Base-by-base conservation (phyloP, 257 asterid genomes). In the Perilla frutescens region DNA sequence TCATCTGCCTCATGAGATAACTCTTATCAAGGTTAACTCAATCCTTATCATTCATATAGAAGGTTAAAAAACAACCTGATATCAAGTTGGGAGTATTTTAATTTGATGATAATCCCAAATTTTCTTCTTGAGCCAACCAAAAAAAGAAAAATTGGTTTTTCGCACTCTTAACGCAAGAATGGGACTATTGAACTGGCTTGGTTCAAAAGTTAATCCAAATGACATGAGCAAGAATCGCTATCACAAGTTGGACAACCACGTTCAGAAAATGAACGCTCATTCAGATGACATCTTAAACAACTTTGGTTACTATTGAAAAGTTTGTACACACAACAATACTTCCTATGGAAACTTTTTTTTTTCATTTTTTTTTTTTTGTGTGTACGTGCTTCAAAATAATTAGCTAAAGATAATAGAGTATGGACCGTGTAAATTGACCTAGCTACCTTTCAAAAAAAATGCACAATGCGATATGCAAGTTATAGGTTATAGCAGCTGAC, bases 51-150 rank as follows among this genome's bases (percentile, higher is more conserved):
- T 48, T 48, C 53, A 48, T 45, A 3, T 3, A 45, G 15, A 31
- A 48, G 61, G 48, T 44, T 44, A 2, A 50, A 50, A 45, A 66
- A 34, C 59, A 55, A 74, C 71, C 43, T 32, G 41, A 60, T 57
- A 57, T 15, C 5, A 6, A 55, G 14, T 12, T 4, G 5, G 8
- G 11, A 54, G 71, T 34, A 49, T 51, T 34, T 8, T 31, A 54
- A 13, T 13, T 41, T 4, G 40, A 32, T n/a, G 44, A 73, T 20
- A 20, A 20, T 20, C 26, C 26, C 26, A 20, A 20, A 20, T 20
- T 20, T 20, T 20, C 26, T 20, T 20, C 26, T 20, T 20, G 26
- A 20, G 26, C 26, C 26, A 20, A 20, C 26, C 26, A 20, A 20
- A 20, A 20, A 20, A 20, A 20, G 26, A 20, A 20, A 20, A 20